These are phyloP conservation scores for Ceratocystis huliohia DNA, from an alignment of 2,329 filamentous ascomycete species.

Conservation along the genomic window DNA sequence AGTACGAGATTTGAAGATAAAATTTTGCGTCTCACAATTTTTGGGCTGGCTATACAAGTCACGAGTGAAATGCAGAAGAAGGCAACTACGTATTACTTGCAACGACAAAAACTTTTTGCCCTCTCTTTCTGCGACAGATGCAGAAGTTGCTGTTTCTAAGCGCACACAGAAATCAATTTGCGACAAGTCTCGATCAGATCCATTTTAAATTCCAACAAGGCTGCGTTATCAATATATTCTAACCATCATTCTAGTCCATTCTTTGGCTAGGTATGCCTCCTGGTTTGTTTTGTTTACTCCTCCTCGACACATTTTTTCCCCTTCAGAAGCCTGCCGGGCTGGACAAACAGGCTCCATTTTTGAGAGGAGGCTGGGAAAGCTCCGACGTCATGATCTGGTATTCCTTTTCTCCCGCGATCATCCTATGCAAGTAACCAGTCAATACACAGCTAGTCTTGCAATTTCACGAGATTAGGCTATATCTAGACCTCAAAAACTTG, in stretches of 20 bases:
- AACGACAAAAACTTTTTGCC: not conserved
- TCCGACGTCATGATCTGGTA: slow-evolving; percentile 10
- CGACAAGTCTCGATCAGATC: not conserved
- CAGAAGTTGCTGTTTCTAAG: not conserved
- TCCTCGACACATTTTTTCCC: slow-evolving; percentile 8
- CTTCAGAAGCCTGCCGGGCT: slow-evolving; percentile 13
- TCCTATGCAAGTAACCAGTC: not conserved
- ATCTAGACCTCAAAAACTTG: not conserved
- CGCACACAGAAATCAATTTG: slow-evolving; percentile 4
- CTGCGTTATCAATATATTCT: not conserved
- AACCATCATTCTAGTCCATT: slow-evolving; percentile 14
- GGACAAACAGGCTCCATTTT: slow-evolving; percentile 13
- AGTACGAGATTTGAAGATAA: not conserved
- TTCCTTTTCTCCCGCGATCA: slow-evolving; percentile 13
- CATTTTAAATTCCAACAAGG: not conserved
- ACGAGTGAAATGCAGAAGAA: not conserved
- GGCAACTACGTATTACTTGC: slow-evolving; percentile 1
- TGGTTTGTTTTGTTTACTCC: slow-evolving; percentile 9
- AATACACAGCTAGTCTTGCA: not conserved
- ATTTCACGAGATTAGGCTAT: not conserved
- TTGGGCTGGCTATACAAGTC: not conserved
- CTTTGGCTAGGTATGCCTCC: slow-evolving; percentile 2
- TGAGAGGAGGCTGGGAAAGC: slow-evolving; percentile 11
- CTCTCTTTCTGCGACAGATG: not conserved
- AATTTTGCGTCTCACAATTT: not conserved